Evolutionary conservation across 257 asterid genomes (phyloP), one percentile per base, ranked within the genome.

Genomic region (Solanum gandarillasii): DNA sequence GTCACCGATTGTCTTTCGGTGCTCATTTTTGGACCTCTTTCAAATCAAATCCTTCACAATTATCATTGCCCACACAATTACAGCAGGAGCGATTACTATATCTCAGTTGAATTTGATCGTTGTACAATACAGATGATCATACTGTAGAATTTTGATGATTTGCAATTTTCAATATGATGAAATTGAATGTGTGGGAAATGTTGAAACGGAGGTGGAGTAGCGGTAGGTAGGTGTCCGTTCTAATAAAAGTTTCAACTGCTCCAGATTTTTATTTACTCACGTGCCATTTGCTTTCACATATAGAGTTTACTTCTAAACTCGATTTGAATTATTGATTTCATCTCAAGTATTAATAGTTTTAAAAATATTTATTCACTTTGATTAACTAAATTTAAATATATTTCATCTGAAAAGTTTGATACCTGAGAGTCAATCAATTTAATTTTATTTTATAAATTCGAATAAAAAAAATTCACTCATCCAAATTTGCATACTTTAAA

Each of bases 1-100:
- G 86, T 88, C 86, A 88, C 92, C 70, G 89, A 62, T 32, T 58
- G 92, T 89, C 89, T 86, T 71, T 85, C 90, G 87, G 86, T 87
- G 89, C 91, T 91, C 94, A 92, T 91, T 86, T 62, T 25, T 27
- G 21, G 41, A 55, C 88, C 90, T 84, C 87, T 39, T 75, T 75
- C 83, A 75, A 36, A 11, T 36, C 83, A 36, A 36, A 75, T 36
- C 55, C 20, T 11, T 73, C 81, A 34, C 81, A 10, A 18, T 18
- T 18, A 72, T 72, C 79, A 34, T 21, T 36, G 3, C 3, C 35
- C 38, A 58, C 34, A 67, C 35, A 67, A 67, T 27, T 67, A 32
- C n/a, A 14, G 25, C n/a, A 71, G 4, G 2, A 16, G 9, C n/a
- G 18, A 71, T 7, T 14, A 38, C 21, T 38, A 21, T 2, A 14